These are phyloP conservation scores for Solanum sejunctum DNA, from an alignment of 257 asterid genomes.

Conservation along the genomic window DNA sequence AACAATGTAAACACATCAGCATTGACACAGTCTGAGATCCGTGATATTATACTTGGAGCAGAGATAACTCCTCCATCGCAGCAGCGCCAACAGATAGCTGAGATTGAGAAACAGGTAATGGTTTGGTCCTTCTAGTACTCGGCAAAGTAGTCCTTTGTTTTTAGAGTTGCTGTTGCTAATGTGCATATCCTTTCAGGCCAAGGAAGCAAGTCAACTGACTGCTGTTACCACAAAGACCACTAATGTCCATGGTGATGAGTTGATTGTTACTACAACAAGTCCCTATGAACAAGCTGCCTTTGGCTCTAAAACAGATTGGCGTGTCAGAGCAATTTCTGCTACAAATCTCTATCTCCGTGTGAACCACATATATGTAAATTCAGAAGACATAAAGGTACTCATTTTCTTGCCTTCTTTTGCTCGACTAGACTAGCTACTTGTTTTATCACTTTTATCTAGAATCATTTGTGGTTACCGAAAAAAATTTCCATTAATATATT, in stretches of 20 bases:
- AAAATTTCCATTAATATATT: neutral
- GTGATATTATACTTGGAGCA: conserved; percentile 98
- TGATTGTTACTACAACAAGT: conserved; percentile 90
- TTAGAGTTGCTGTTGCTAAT: neutral
- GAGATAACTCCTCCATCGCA: conserved; percentile 98
- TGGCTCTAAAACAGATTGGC: conserved; percentile 98
- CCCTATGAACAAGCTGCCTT: conserved; percentile 88
- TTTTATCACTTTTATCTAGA: neutral
- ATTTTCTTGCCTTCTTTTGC: neutral
- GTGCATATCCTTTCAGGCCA: conserved; percentile 34
- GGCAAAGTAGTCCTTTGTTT: neutral
- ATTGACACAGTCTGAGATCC: conserved; percentile 87
- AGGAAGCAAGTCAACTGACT: conserved; percentile 91
- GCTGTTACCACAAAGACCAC: conserved; percentile 95
- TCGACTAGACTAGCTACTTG: neutral
- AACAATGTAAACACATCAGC: conserved; percentile 97
- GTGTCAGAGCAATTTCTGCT: conserved; percentile 97
- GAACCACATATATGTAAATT: conserved; percentile 93
- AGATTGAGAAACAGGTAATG: conserved; percentile 84
- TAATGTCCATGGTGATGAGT: conserved; percentile 88
- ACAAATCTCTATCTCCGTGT: conserved; percentile 95
- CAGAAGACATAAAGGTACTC: conserved; percentile 90
- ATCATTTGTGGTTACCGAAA: neutral
- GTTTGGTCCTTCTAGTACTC: neutral
- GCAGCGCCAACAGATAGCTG: conserved; percentile 95